Base-by-base conservation (phyloP, 2,329 filamentous ascomycete species). In the Colletotrichum acutatum region DNA sequence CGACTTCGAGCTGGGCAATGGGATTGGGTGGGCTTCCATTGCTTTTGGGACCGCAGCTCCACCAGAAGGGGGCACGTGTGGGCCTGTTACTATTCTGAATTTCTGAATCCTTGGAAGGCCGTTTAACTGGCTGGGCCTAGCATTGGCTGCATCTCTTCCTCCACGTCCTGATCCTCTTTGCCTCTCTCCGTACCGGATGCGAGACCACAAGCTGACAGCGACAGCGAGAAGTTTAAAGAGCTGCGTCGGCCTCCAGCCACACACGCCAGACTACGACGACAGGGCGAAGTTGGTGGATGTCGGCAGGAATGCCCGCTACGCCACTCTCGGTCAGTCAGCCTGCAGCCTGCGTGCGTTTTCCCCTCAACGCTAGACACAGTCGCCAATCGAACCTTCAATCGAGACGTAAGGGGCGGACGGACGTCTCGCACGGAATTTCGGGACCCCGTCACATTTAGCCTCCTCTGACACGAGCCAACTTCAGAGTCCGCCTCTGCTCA, bases 41-140 rank as follows among this genome's bases (percentile, higher is more conserved):
- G 58, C 37, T 63, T 52, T 26, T 63, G 61, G 42, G 46, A 19
- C 49, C 59, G 54, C 66, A 52, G 34, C 66, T 65, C 67, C 71
- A 70, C 61, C 22, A 32, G 49, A 65, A 52, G 57, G 57, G 64
- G 72, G 69, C 52, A 61, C 54, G 61, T 74, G 69, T 42, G 72
- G 69, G 69, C 65, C 5, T 62, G 72, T 69, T 74, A 57, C 72
- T 73, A 74, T 74, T 74, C 72, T 42, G 42, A 46, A 19, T n/a
- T 74, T 72, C 72, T 42, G 42, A 49, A 49, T 49, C 19, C 19
- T 49, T 49, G 42, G 0, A 11, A n/a, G 42, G 42, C 19, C 69
- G 61, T 73, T 66, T 66, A 66, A 71, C 32, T 46, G 64, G 68
- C 49, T 57, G 49, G 26, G 57, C 54, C 46, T 32, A 16, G 62